Conservation (phyloP, 2,329 filamentous ascomycete species). For the Arthrobotrys conoides region DNA sequence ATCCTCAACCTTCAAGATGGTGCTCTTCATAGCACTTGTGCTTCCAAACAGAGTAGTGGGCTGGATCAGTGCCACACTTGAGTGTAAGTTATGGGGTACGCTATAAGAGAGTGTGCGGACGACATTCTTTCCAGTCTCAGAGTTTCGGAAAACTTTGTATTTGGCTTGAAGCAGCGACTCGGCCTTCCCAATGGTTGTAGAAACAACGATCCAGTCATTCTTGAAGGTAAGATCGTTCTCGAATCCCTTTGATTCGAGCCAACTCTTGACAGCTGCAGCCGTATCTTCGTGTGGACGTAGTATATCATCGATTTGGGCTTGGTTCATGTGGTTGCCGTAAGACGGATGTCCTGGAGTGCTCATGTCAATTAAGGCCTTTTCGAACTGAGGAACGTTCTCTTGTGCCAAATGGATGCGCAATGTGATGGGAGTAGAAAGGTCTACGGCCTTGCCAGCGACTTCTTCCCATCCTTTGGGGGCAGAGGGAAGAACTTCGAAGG, state of each 20-base stretch:
- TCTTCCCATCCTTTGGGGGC: slow-evolving; percentile 42
- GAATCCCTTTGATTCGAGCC: slow-evolving; percentile 69
- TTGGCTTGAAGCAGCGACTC: slow-evolving; percentile 64
- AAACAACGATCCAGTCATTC: slow-evolving; percentile 66
- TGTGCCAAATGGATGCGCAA: slow-evolving; percentile 65
- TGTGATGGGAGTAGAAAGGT: slow-evolving; percentile 68
- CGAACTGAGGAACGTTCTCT: slow-evolving; percentile 64
- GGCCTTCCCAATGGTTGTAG: slow-evolving; percentile 63
- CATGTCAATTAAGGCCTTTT: slow-evolving; percentile 65
- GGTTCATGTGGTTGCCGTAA: slow-evolving; percentile 71
- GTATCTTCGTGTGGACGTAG: slow-evolving; percentile 68
- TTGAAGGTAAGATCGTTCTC: slow-evolving; percentile 66
- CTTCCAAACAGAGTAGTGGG: slow-evolving; percentile 74
- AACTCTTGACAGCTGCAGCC: slow-evolving; percentile 66
- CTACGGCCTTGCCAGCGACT: slow-evolving; percentile 62
- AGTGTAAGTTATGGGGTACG: slow-evolving; percentile 72
- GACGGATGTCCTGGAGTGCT: slow-evolving; percentile 69
- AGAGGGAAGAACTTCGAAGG: slow-evolving; percentile 38
- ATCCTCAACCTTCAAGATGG: slow-evolving; percentile 38
- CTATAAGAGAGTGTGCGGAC: slow-evolving; percentile 70
- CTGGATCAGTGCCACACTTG: slow-evolving; percentile 75
- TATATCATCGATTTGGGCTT: slow-evolving; percentile 68
- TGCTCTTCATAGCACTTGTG: slow-evolving; percentile 50
- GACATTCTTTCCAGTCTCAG: slow-evolving; percentile 60
- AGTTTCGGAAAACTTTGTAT: slow-evolving; percentile 64